Evolutionary conservation across 129 eudicot species (phyloP).

Genomic region (Flaveria robusta): DNA sequence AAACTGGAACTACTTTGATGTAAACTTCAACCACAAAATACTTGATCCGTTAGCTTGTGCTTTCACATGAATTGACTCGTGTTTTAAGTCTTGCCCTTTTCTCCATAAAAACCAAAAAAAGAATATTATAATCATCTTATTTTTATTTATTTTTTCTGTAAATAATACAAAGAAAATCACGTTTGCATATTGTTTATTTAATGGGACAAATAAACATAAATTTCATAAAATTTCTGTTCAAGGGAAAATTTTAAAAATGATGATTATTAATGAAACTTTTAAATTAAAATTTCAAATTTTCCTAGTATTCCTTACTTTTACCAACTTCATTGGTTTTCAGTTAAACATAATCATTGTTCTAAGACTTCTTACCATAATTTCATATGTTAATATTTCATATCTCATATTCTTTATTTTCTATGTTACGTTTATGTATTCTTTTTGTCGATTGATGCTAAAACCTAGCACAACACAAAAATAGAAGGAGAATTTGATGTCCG

Average conservation of each 20-base stretch:
- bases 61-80: slow-evolving; percentile 42
- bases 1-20: slow-evolving; percentile 37
- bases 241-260: too few relatives aligned
- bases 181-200: too few relatives aligned
- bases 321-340: neutral
- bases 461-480: neutral
- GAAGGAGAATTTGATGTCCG: neutral
- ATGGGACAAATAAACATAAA: too few relatives aligned
- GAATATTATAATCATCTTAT: neutral
- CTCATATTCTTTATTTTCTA: too few relatives aligned
- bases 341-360: neutral
- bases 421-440: neutral
- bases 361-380: neutral
- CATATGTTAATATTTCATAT: neutral
- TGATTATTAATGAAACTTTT: too few relatives aligned
- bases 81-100: slow-evolving; percentile 35
- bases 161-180: neutral
- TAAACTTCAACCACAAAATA: slow-evolving; percentile 41
- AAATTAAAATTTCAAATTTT: too few relatives aligned
- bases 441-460: neutral
- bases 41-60: slow-evolving; percentile 48
- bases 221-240: too few relatives aligned
- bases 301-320: neutral
- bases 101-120: slow-evolving; percentile 24
- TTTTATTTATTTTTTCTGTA: too few relatives aligned